These are phyloP conservation scores for Fusarium udum DNA, from an alignment of 2,329 filamentous ascomycete genomes.

Conservation along the genomic window DNA sequence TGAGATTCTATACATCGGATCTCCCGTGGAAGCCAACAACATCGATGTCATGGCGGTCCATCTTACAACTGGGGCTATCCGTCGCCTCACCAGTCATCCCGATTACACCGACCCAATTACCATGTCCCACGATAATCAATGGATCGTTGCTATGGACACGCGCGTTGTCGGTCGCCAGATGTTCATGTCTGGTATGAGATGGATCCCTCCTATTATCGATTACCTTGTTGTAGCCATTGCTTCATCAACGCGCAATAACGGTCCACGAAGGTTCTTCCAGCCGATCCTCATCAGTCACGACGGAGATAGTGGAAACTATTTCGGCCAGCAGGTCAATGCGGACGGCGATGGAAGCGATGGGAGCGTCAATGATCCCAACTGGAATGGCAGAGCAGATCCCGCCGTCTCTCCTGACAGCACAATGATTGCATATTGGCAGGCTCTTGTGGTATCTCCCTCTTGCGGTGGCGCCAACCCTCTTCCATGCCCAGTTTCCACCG, in stretches of 20 bases:
- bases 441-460: constrained; percentile 42
- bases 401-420: constrained; percentile 54
- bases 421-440: constrained; percentile 54
- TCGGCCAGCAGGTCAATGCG: constrained; percentile 55
- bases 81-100: constrained; percentile 55
- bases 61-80: constrained; percentile 51
- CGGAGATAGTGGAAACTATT: constrained; percentile 57
- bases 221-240: constrained; percentile 45
- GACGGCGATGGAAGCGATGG: constrained; percentile 48
- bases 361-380: constrained; percentile 55
- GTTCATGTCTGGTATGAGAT: constrained; percentile 52
- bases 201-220: constrained; percentile 55
- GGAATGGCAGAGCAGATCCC: constrained; percentile 59
- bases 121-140: constrained; percentile 55
- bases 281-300: constrained; percentile 55
- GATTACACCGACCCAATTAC: constrained; percentile 56
- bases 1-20: constrained; percentile 55
- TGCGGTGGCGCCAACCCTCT: constrained; percentile 57
- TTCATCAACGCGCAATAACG: constrained; percentile 58
- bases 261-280: constrained; percentile 56
- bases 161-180: constrained; percentile 53
- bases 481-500: constrained; percentile 52
- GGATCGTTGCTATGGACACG: constrained; percentile 56
- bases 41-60: constrained; percentile 56
- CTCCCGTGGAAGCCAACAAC: constrained; percentile 53